Conservation (phyloP, 176 grass and related monocot genomes). For the Raddia distichophylla region DNA sequence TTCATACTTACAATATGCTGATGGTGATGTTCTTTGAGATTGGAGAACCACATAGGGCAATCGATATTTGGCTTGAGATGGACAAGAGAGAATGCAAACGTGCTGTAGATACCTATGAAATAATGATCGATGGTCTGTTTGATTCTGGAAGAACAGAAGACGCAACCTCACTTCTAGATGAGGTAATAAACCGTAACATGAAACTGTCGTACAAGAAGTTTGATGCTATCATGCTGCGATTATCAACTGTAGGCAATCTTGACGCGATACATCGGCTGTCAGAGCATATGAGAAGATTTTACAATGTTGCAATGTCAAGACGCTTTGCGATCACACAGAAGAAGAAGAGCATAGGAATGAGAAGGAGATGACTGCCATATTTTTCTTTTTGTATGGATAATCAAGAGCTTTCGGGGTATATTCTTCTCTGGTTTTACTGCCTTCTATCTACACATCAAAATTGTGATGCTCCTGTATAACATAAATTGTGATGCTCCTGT, state of each 20-base stretch:
- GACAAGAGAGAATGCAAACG: slow-evolving; percentile 64
- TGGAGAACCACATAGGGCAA: slow-evolving; percentile 63
- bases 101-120: slow-evolving; percentile 73
- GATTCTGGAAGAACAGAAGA: slow-evolving; percentile 69
- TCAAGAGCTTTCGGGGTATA: slow-evolving; percentile 24
- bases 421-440: slow-evolving; percentile 23
- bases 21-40: slow-evolving; percentile 93
- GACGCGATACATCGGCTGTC: slow-evolving; percentile 74
- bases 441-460: slow-evolving; percentile 16
- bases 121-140: slow-evolving; percentile 88
- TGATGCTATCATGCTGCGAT: slow-evolving; percentile 68
- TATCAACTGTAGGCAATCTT: slow-evolving; percentile 77
- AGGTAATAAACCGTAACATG: slow-evolving; percentile 72
- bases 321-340: slow-evolving; percentile 82
- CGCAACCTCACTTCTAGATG: slow-evolving; percentile 68
- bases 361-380: slow-evolving; percentile 49
- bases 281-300: slow-evolving; percentile 90
- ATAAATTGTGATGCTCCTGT: slow-evolving; percentile 1
- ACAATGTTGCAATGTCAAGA: slow-evolving; percentile 91
- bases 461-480: neutral
- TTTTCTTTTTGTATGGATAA: neutral
- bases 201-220: slow-evolving; percentile 78
- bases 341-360: slow-evolving; percentile 81
- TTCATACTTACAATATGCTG: slow-evolving; percentile 95
- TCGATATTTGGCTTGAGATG: slow-evolving; percentile 85